Base-by-base conservation (phyloP, 2,329 filamentous ascomycete genomes). In the Juglanconis sp. region DNA sequence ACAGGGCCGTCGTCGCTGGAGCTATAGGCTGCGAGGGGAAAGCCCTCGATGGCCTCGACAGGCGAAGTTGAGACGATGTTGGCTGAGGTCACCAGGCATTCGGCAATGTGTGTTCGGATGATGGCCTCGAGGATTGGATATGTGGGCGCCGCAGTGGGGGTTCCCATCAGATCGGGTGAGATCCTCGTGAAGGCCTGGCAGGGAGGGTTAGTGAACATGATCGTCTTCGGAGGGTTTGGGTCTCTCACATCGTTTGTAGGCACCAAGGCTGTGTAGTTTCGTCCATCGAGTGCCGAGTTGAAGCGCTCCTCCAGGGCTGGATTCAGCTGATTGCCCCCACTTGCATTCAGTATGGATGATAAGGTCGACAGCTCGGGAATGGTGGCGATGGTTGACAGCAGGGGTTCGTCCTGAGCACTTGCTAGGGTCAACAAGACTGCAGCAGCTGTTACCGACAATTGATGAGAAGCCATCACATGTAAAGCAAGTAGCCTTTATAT, bases 251-350 rank as follows among this genome's bases (percentile, higher is more conserved):
- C 57, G 17, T 59, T 50, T 15, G 51, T 54, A 30, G 57, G 57
- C 9, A 51, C 51, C 10, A 59, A 49, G 44, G 57, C 57, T 2
- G 57, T 59, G 17, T 59, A 59, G 6, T 59, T 55, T 13, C 57
- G 53, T 3, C 51, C 10, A 13, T 59, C 51, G 17, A 59, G 57
- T 11, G 40, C 31, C n/a, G 57, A 59, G 17, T 59, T 59, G 40
- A 59, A 59, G 13, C 57, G 38, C 32, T 59, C 56, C 53, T 59
- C 49, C 30, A 59, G 38, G 13, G 56, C 56, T 11, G 56, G 56
- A 46, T 59, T 59, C 9, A 32, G 56, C 31, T 40, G 5, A 50
- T 32, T 49, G 11, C 57, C 51, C 9, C 57, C 57, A 24, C 51
- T 55, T 4, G 35, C 51, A 2, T 42, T 52, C n/a, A 59, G 35